Percentiles rank a stretch among this genome's conserved stretches.
Evolutionary conservation across 352 stramenopile genomes (phyloP).

Genomic region (Globisporangium okanoganense): DNA sequence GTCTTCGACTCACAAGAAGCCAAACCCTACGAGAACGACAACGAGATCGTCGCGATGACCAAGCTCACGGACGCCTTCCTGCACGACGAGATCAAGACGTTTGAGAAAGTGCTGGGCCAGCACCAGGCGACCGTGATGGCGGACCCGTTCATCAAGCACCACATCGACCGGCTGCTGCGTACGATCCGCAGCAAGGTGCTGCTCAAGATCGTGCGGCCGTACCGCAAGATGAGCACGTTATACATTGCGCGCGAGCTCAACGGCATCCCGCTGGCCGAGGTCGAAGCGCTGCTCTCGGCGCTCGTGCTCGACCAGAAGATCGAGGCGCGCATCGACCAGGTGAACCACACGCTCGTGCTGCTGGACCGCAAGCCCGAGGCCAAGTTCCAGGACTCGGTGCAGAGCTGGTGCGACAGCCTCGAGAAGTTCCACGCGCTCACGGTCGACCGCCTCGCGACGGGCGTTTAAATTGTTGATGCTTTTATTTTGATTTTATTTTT

Average conservation of each 20-base stretch:
- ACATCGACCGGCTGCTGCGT: slow-evolving; percentile 91
- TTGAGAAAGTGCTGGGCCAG: slow-evolving; percentile 89
- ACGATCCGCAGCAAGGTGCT: slow-evolving; percentile 96
- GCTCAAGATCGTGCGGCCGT: slow-evolving; percentile 92
- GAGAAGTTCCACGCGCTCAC: slow-evolving; percentile 71
- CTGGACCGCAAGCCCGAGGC: slow-evolving; percentile 57
- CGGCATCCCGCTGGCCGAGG: slow-evolving; percentile 84
- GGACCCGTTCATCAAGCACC: slow-evolving; percentile 94
- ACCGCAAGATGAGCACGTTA: slow-evolving; percentile 89
- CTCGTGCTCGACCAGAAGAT: slow-evolving; percentile 93
- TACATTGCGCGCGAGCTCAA: slow-evolving; percentile 94
- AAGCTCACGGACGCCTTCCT: slow-evolving; percentile 94
- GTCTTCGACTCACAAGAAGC: slow-evolving; percentile 94
- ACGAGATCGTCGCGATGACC: slow-evolving; percentile 95
- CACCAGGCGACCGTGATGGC: slow-evolving; percentile 90
- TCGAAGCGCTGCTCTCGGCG: slow-evolving; percentile 91
- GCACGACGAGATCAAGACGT: slow-evolving; percentile 93
- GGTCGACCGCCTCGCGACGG: slow-evolving; percentile 44
- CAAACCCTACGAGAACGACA: slow-evolving; percentile 93
- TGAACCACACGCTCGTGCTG: slow-evolving; percentile 73
- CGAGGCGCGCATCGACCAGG: slow-evolving; percentile 91
- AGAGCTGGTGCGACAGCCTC: slow-evolving; percentile 63
- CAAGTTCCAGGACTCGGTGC: slow-evolving; percentile 67
- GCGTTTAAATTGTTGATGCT: slow-evolving; percentile 24
- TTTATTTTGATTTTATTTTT: background rate